phyloP scores from a whole-genome alignment of 164 flowering plant genomes.

The Vitis riparia region DNA sequence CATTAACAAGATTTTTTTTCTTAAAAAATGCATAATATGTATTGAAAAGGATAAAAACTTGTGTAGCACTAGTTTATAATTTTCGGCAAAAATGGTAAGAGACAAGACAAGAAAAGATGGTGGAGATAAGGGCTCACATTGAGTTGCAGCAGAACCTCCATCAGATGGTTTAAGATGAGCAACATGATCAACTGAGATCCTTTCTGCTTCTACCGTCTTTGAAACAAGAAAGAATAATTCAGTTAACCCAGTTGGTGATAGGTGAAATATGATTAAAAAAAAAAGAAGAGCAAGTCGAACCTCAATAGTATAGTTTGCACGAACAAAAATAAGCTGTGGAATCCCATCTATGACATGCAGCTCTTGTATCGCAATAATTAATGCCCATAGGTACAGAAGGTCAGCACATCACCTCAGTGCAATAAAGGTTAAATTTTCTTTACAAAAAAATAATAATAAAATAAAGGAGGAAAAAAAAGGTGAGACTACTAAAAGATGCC shows the following conservation, averaged over 20 bases:
- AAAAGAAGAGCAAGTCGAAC: conserved; percentile 31
- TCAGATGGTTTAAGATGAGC: conserved; percentile 99
- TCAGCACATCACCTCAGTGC: neutral
- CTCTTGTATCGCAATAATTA: conserved; percentile 46
- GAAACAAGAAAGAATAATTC: conserved; percentile 12
- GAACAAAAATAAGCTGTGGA: conserved; percentile 94
- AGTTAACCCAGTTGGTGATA: neutral
- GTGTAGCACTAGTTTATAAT: neutral
- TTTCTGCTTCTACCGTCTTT: conserved; percentile 96
- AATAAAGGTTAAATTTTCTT: neutral
- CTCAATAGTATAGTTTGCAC: conserved; percentile 91
- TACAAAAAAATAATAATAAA: too few relatives aligned
- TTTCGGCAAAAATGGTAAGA: conserved; percentile 2
- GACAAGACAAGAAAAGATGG: neutral
- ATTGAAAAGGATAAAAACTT: neutral
- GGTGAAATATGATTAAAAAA: neutral
- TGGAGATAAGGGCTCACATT: conserved; percentile 42
- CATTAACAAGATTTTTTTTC: neutral
- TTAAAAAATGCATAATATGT: neutral
- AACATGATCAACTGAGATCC: conserved; percentile 97
- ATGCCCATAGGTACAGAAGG: conserved; percentile 14
- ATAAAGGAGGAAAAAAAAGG: too few relatives aligned
- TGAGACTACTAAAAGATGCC: neutral
- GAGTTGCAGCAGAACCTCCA: conserved; percentile 98
- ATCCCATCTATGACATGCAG: conserved; percentile 94